phyloP scores from a whole-genome alignment of 108 stramenopile genomes.

The Pseudonitzschia pungens region DNA sequence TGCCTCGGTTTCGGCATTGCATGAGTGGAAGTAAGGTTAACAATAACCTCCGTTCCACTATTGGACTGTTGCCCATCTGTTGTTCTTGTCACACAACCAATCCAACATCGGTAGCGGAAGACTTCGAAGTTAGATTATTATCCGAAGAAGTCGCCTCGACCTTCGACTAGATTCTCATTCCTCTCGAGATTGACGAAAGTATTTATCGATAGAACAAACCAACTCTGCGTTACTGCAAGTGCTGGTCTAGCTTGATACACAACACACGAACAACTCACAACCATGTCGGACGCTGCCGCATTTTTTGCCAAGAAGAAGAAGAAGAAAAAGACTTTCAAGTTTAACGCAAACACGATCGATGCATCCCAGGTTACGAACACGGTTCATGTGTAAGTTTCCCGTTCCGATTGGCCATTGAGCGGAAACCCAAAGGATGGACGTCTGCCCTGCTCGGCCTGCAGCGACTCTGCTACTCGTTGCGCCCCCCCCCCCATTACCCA shows the following conservation, averaged over 20 bases:
- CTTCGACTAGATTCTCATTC: too few relatives aligned
- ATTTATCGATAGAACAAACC: too few relatives aligned
- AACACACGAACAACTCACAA: conserved; percentile 1
- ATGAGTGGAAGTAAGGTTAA: not conserved
- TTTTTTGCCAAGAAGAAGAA: conserved; percentile 88
- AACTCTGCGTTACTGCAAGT: too few relatives aligned
- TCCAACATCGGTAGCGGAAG: too few relatives aligned
- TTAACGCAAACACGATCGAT: conserved; percentile 91
- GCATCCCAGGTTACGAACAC: conserved; percentile 57
- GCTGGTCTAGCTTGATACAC: too few relatives aligned
- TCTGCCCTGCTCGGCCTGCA: too few relatives aligned
- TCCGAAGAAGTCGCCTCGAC: too few relatives aligned
- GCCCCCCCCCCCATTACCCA: too few relatives aligned
- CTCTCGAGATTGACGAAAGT: too few relatives aligned
- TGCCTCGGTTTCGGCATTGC: not conserved
- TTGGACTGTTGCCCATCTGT: not conserved
- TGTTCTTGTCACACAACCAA: not conserved
- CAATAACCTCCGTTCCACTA: too few relatives aligned
- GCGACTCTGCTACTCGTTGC: too few relatives aligned
- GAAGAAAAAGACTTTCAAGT: conserved; percentile 82
- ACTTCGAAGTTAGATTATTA: too few relatives aligned
- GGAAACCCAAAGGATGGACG: not conserved
- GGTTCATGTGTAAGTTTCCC: conserved; percentile 61
- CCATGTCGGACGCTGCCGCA: conserved; percentile 80
- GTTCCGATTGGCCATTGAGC: not conserved